A percentile compares a stretch with the other conserved stretches of the same genome.
Conservation (phyloP, 495 filamentous ascomycete species). For the Penicillium dipodomyicola region DNA sequence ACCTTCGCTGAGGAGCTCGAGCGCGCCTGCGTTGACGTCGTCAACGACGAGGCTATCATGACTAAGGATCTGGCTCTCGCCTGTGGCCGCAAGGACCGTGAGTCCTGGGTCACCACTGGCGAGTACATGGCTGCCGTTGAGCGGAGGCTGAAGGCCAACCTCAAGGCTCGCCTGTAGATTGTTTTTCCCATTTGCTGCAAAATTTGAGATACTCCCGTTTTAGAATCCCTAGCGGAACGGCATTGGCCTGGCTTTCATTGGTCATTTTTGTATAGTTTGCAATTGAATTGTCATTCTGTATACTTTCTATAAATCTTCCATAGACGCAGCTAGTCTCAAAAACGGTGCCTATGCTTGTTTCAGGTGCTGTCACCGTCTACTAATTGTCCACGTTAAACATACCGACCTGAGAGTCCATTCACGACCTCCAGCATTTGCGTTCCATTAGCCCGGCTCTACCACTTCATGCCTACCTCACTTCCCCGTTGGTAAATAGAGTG, state of each 20-base stretch:
- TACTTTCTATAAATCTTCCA: neutral
- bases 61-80: slow-evolving; percentile 96
- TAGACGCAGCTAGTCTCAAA: neutral
- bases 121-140: slow-evolving; percentile 90
- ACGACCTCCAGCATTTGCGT: too few species aligned
- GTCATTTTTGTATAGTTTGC: slow-evolving; percentile 8
- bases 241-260: neutral
- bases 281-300: slow-evolving; percentile 3
- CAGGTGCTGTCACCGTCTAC: neutral
- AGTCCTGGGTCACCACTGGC: slow-evolving; percentile 81
- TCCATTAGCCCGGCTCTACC: neutral
- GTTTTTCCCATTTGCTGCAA: neutral
- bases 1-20: slow-evolving; percentile 88
- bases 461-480: neutral
- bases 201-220: slow-evolving; percentile 11
- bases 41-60: slow-evolving; percentile 93
- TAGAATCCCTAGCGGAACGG: slow-evolving; percentile 10
- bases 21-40: slow-evolving; percentile 90
- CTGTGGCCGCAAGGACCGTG: slow-evolving; percentile 77
- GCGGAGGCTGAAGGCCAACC: slow-evolving; percentile 67
- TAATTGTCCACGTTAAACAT: neutral
- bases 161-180: slow-evolving; percentile 49
- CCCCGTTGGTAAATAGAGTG: neutral
- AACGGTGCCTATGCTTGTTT: neutral
- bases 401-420: too few species aligned